Base-by-base conservation (phyloP, 345 rosid genomes). In the Ricinus communis region DNA sequence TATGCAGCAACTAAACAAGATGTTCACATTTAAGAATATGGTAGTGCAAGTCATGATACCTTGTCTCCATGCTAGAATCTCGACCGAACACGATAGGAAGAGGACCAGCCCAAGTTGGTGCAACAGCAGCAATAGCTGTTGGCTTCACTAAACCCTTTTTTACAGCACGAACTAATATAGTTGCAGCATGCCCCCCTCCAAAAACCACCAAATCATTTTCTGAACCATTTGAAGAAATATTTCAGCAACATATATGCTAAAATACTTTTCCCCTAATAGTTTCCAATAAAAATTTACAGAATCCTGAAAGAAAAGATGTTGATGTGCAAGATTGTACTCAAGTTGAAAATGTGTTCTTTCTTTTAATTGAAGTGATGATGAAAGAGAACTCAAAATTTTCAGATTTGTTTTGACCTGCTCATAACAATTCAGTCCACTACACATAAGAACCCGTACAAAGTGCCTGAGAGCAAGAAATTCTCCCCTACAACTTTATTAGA, bases 41-140 rank as follows among this genome's bases (percentile, higher is more conserved):
- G 15, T 15, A 46, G 22, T 47, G 10, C 69, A 49, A 62, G 63
- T n/a, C 31, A 43, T 27, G 28, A 36, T 83, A 93, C 97, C 98
- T 88, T 43, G 87, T 75, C 71, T 84, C 96, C 97, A 91, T 90
- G 82, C 71, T 85, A 58, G 93, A 85, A 70, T 93, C 97, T 73
- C 96, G 91, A 66, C 95, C 97, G 76, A 93, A 93, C 31, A 91
- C 96, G 59, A 93, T 87, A 41, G 94, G 98, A 28, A 93, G 90
- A 54, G 96, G 97, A 51, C 97, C 97, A 70, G 96, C 94, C 96
- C 94, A 90, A 64, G 97, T 93, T 38, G 97, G 96, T 22, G 98
- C 97, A 62, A 91, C 90, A 13, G 95, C 95, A 66, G 95, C 94
- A 54, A 88, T 87, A 53, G 94, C 97, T 73, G 80, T 79, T 62